Percentiles rank a stretch among this genome's conserved stretches.
phyloP scores from a whole-genome alignment of 306 rosid genomes.

The Begonia loranthoides region DNA sequence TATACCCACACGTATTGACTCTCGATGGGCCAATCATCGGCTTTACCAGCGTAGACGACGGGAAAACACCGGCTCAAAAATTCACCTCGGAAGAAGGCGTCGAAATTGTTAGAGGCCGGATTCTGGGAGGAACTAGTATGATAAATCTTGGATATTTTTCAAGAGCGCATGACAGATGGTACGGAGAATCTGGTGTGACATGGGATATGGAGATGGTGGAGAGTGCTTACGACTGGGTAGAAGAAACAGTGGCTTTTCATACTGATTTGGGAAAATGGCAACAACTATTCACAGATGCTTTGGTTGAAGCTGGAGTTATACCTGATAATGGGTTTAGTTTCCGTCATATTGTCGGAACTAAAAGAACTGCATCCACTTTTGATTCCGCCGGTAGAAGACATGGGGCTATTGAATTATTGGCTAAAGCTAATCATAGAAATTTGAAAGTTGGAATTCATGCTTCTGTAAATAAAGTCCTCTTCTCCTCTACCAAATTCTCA shows the following conservation, averaged over 20 bases:
- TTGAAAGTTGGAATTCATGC: conserved; percentile 13
- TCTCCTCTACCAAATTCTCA: conserved; percentile 11
- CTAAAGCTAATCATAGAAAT: conserved; percentile 4
- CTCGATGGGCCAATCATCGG: not conserved
- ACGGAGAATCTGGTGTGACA: not conserved
- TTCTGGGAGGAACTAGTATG: conserved; percentile 23
- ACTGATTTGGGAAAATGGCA: conserved; percentile 4
- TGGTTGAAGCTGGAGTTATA: conserved; percentile 10
- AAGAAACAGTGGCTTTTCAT: conserved; percentile 3
- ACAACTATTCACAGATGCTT: not conserved
- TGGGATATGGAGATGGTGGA: conserved; percentile 18
- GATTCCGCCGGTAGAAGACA: conserved; percentile 13
- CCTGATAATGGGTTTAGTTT: conserved; percentile 10
- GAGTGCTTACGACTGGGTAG: conserved; percentile 16
- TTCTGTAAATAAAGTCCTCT: conserved; percentile 7
- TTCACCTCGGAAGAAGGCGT: conserved; percentile 16
- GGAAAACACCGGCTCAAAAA: not conserved
- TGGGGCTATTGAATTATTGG: conserved; percentile 22
- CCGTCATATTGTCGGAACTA: conserved; percentile 12
- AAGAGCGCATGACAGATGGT: conserved; percentile 9
- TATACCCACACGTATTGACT: not conserved
- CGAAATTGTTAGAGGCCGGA: conserved; percentile 7
- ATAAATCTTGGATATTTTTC: conserved; percentile 12
- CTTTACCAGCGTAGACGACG: conserved; percentile 2
- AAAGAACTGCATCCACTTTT: conserved; percentile 9